phyloP scores from a whole-genome alignment of 768 basidiomycete genomes.

The Kwoniella dendrophila region DNA sequence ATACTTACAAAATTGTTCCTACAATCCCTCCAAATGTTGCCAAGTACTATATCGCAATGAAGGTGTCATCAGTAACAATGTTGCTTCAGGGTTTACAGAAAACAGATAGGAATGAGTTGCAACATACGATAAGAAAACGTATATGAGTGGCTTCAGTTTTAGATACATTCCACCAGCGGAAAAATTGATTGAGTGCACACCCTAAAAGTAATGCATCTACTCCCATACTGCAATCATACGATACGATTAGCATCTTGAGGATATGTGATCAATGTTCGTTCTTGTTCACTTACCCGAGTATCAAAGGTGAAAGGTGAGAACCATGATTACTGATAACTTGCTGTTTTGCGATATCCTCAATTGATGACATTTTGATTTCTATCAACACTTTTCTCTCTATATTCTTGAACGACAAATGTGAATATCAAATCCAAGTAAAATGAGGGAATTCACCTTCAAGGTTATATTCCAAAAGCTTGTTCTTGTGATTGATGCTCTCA shows the following conservation, averaged over 20 bases:
- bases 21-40: conserved; percentile 13
- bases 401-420: neutral
- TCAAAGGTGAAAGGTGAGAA: conserved; percentile 16
- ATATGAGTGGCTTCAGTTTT: conserved; percentile 19
- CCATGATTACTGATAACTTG: conserved; percentile 12
- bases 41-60: conserved; percentile 16
- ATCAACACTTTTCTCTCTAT: neutral
- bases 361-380: conserved; percentile 5
- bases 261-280: no score
- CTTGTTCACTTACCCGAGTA: conserved; percentile 11
- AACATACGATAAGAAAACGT: conserved; percentile 15
- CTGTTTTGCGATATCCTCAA: conserved; percentile 10
- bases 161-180: conserved; percentile 11
- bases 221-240: conserved; percentile 5
- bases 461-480: no score
- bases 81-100: neutral
- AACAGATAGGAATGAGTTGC: neutral
- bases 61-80: neutral
- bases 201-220: conserved; percentile 17
- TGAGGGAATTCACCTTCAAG: no score
- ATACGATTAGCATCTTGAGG: neutral
- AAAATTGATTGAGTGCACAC: conserved; percentile 14
- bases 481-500: neutral
- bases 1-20: conserved; percentile 23
- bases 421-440: no score